Evolutionary conservation across 768 basidiomycete species (phyloP), one percentile per base, ranked within the genome.

Genomic region (Leccinellum albellum): DNA sequence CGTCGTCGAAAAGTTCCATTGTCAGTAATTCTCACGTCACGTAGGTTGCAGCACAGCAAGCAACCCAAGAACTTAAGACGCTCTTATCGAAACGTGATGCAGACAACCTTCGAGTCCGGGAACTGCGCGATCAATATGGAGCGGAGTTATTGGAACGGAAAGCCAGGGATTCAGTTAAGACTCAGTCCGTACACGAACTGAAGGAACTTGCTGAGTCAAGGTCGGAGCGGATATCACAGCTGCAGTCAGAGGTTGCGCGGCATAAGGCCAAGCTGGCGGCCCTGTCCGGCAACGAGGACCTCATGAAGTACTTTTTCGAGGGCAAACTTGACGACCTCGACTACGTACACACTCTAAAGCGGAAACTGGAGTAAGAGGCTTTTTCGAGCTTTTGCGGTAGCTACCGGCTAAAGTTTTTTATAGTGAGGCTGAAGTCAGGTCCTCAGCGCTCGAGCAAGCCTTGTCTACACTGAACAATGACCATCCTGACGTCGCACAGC

Each of bases 251-350:
- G 69, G 74, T 89, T 12, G 78, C 75, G 42, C 80, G 94, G 23
- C 77, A 88, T 60, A 91, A 88, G 70, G 79, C 87, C 15, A 81
- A 82, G 29, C 75, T 95, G n/a, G 93, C 90, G 20, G 91, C 91
- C 0, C 74, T 84, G 26, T 77, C 81, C 2, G 85, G 87, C 6
- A 80, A 88, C 23, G 83, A 85, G 58, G 88, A 92, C 50, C 76
- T 93, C 32, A 78, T 94, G 71, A 73, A 74, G 5, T 91, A 92
- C 69, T 79, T 95, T 61, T 74, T 85, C 53, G 76, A 76, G 46
- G 83, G 79, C 20, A 77, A 81, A 45, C 73, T 79, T 6, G 81
- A 83, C 17, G 79, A 85, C 55, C 66, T 70, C 1, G 71, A 75
- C 13, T 86, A 82, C 61, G 75, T 86, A 3, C 75, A 79, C 20